phyloP scores from a whole-genome alignment of 2,329 filamentous ascomycete genomes.

The Paecilomyces variotii region DNA sequence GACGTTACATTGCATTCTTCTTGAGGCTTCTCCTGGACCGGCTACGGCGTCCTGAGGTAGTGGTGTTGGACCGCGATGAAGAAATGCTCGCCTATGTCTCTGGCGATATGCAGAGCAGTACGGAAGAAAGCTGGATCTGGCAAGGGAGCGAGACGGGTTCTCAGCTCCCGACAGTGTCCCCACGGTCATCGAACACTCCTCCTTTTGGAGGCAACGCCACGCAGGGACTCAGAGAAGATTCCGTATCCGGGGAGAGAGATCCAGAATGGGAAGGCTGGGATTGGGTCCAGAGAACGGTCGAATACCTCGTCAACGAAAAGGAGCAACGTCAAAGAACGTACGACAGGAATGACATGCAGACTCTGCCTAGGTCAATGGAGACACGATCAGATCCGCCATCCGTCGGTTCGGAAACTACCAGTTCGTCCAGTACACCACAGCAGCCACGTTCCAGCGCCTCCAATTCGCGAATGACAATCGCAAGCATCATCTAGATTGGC shows the following conservation, averaged over 20 bases:
- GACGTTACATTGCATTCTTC: slow-evolving; percentile 76
- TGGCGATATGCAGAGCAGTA: slow-evolving; percentile 74
- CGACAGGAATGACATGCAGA: slow-evolving; percentile 6
- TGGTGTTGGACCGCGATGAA: slow-evolving; percentile 59
- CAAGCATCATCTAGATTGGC: slow-evolving; percentile 34
- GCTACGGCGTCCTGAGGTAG: slow-evolving; percentile 34
- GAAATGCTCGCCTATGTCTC: slow-evolving; percentile 82
- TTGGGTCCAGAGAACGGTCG: slow-evolving; percentile 57
- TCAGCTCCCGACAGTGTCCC: slow-evolving; percentile 22
- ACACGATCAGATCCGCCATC: slow-evolving; percentile 9
- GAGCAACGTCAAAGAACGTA: slow-evolving; percentile 12
- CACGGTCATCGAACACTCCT: slow-evolving; percentile 9
- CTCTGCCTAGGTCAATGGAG: not conserved
- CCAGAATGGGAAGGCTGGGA: slow-evolving; percentile 77
- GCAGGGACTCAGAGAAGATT: slow-evolving; percentile 9
- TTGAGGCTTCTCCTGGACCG: slow-evolving; percentile 57
- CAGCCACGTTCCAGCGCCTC: slow-evolving; percentile 18
- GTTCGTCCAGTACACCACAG: slow-evolving; percentile 14
- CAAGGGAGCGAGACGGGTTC: slow-evolving; percentile 48
- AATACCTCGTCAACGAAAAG: slow-evolving; percentile 44
- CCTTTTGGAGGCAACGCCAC: slow-evolving; percentile 5
- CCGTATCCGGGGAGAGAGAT: slow-evolving; percentile 48
- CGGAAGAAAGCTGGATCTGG: slow-evolving; percentile 80
- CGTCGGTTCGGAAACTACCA: slow-evolving; percentile 15
- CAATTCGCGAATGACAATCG: slow-evolving; percentile 39